These are phyloP conservation scores for Salix purpurea DNA, from an alignment of 345 rosid species.

Conservation along the genomic window DNA sequence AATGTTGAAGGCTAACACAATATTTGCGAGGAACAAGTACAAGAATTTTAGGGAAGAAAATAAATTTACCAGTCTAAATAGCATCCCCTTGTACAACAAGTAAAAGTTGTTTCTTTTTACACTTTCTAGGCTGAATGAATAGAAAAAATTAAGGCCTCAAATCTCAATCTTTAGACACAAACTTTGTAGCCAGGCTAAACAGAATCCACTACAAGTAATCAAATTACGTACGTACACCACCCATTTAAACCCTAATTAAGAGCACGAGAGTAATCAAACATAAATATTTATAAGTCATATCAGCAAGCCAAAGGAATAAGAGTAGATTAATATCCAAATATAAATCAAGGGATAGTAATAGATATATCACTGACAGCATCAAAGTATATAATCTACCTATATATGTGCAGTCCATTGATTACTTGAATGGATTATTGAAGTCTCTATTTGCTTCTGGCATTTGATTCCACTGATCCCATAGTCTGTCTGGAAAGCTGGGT, in stretches of 20 bases:
- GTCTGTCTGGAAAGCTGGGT: conserved; percentile 45
- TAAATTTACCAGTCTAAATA: background rate
- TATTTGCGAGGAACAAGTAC: background rate
- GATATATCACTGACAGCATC: background rate
- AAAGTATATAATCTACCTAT: background rate
- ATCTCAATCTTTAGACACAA: background rate
- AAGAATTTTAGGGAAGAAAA: background rate
- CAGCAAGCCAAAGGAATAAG: background rate
- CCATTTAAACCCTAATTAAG: conserved; percentile 11
- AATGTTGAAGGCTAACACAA: background rate
- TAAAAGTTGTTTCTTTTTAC: background rate
- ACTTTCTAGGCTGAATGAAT: background rate
- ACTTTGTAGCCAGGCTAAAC: background rate
- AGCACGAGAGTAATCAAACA: background rate
- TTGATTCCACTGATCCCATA: conserved; percentile 87
- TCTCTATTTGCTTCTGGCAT: conserved; percentile 54
- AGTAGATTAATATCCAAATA: background rate
- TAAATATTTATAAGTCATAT: conserved; percentile 3
- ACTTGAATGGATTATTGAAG: conserved; percentile 60
- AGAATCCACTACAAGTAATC: background rate
- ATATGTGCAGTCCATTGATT: conserved; percentile 13
- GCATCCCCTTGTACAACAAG: background rate
- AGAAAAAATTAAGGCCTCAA: background rate
- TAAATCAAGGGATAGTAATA: too few relatives aligned
- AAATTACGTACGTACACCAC: background rate